phyloP scores from a whole-genome alignment of 257 asterid species.

The Verbena officinalis region DNA sequence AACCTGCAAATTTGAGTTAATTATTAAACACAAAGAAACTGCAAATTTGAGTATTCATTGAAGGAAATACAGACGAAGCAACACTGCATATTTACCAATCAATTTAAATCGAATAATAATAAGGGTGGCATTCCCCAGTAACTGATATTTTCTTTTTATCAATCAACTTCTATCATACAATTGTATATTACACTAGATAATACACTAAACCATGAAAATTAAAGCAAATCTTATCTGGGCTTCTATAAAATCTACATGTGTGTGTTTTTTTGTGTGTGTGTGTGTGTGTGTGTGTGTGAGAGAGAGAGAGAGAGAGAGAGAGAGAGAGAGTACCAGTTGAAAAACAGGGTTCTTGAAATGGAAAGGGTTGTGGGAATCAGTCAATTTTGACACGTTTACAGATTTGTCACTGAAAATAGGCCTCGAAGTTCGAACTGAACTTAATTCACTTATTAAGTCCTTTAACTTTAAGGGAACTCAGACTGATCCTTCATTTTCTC shows the following conservation, averaged over 20 bases:
- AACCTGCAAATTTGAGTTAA: not conserved
- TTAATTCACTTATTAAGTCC: not conserved
- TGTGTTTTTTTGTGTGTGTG: no score
- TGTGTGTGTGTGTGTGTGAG: not conserved
- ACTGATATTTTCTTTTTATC: not conserved
- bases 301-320: conserved; percentile 5
- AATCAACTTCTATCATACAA: not conserved
- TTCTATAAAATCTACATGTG: not conserved
- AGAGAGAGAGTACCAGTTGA: not conserved
- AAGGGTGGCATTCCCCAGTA: not conserved
- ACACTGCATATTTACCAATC: not conserved
- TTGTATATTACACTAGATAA: not conserved
- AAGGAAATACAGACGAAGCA: not conserved
- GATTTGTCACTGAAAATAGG: not conserved
- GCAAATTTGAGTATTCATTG: not conserved
- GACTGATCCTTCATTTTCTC: not conserved
- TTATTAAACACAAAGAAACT: not conserved
- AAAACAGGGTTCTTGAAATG: not conserved
- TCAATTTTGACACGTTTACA: not conserved
- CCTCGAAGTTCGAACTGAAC: not conserved
- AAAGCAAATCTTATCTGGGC: not conserved
- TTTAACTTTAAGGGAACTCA: not conserved
- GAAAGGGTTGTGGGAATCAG: not conserved
- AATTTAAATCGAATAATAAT: not conserved
- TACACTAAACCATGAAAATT: not conserved